Evolutionary conservation across 2,329 filamentous ascomycete species (phyloP).

Genomic region (Xylaria polymorpha): DNA sequence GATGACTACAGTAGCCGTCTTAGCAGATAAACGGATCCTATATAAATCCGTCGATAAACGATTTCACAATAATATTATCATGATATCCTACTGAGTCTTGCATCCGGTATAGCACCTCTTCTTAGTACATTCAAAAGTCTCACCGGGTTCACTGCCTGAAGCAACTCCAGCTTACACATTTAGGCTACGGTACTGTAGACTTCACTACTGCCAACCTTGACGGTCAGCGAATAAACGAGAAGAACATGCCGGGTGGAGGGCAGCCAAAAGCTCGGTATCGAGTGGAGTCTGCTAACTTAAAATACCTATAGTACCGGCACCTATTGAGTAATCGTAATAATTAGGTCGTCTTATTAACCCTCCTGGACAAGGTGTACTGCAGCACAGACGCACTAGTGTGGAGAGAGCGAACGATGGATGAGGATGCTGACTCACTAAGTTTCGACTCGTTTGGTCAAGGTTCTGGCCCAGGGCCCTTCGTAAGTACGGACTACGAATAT

Average conservation of each 20-base stretch:
- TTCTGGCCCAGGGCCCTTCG: background rate
- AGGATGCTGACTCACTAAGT: conserved; percentile 17
- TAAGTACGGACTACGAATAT: conserved; percentile 11
- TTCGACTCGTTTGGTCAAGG: conserved; percentile 10
- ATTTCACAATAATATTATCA: conserved; percentile 14
- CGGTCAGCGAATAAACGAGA: conserved; percentile 20
- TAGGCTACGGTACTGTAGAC: background rate
- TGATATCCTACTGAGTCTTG: background rate
- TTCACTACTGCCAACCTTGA: conserved; percentile 13
- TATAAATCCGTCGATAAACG: background rate
- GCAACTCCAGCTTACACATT: background rate
- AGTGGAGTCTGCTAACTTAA: conserved; percentile 18
- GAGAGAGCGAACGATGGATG: background rate
- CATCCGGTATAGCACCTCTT: background rate
- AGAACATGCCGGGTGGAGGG: conserved; percentile 7
- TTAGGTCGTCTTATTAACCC: conserved; percentile 10
- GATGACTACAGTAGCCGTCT: conserved; percentile 5
- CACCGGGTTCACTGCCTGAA: background rate
- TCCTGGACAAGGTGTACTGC: conserved; percentile 21
- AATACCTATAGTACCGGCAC: conserved; percentile 13
- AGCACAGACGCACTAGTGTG: background rate
- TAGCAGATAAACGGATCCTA: conserved; percentile 13
- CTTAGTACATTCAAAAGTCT: background rate
- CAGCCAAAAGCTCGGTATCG: conserved; percentile 18
- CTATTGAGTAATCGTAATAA: background rate